These are phyloP conservation scores for Dendrobium officinale DNA, from an alignment of 106 monocot genomes.

Conservation along the genomic window DNA sequence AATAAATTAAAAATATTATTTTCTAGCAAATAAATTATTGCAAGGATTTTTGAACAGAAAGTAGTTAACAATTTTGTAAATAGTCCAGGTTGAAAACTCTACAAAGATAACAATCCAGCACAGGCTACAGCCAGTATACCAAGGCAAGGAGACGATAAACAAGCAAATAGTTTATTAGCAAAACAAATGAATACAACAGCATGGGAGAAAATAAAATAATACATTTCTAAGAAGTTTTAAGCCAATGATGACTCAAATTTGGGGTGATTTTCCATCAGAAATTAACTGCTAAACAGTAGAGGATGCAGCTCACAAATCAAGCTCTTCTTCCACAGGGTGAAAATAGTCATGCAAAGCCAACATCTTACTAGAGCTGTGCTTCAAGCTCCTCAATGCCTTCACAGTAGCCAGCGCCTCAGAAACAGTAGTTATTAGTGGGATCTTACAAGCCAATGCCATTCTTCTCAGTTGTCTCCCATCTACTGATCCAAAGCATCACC, in stretches of 20 bases:
- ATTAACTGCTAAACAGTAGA: constrained; percentile 6
- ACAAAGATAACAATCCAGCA: too few species aligned
- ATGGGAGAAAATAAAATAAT: background rate
- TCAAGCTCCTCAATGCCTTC: constrained; percentile 79
- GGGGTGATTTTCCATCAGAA: background rate
- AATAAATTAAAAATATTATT: too few species aligned
- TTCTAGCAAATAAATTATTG: too few species aligned
- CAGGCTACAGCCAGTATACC: too few species aligned
- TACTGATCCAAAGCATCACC: constrained; percentile 79
- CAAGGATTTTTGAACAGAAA: too few species aligned
- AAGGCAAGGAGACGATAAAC: background rate
- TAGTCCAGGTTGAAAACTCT: too few species aligned
- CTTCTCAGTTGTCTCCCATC: constrained; percentile 75
- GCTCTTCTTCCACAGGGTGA: constrained; percentile 1
- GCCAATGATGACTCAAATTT: background rate
- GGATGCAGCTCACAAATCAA: constrained; percentile 43
- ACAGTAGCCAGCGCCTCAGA: constrained; percentile 80
- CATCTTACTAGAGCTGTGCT: constrained; percentile 59
- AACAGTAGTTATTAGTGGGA: constrained; percentile 93
- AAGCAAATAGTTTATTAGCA: background rate
- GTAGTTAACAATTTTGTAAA: too few species aligned
- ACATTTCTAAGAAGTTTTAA: background rate
- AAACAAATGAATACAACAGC: background rate
- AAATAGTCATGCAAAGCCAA: constrained; percentile 92
- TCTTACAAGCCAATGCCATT: constrained; percentile 78